Base-by-base conservation (phyloP, 2,329 filamentous ascomycete genomes). In the Aspergillus hortae region DNA sequence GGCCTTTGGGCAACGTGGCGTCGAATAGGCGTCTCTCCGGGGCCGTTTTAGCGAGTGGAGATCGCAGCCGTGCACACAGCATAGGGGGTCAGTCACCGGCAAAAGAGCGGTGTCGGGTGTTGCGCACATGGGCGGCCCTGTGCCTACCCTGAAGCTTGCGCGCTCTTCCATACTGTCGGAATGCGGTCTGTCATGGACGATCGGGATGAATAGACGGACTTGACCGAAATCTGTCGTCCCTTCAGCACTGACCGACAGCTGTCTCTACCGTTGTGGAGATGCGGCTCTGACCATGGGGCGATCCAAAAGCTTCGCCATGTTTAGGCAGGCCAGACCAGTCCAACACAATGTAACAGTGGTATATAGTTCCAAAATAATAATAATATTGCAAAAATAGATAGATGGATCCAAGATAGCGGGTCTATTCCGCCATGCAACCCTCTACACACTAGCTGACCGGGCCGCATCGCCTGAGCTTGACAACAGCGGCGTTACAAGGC, bases 401-500 rank as follows among this genome's bases (percentile, higher is more conserved):
- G 15, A n/a, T n/a, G 12, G n/a, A 38, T 6, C 35, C 35, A 38
- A 38, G 15, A 49, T 21, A 23, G 44, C 4, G 27, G 27, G 10
- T 30, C 27, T 30, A 30, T 30, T 30, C 27, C 27, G 7, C n/a
- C 41, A 33, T 30, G 30, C 23, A 43, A 25, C 12, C 4, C 25
- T 27, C 27, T 49, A 56, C 41, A 44, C 36, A 42, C 40, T 52
- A 46, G 46, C 46, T 15, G 42, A 46, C 43, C 58, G 55, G 11
- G 43, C 48, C 35, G 44, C 21, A 19, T 55, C 49, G 36, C 56
- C 50, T 14, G 56, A 53, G 21, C 58, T 58, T 7, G 54, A 55
- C 48, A 72, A 54, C 14, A 72, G 54, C 12, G 69, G 69, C 10
- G 67, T 67, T 36, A 58, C 56, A 14, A 59, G 51, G 45, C 60